Base-by-base conservation (phyloP, 352 stramenopile species). In the Pythium rishiriense region DNA sequence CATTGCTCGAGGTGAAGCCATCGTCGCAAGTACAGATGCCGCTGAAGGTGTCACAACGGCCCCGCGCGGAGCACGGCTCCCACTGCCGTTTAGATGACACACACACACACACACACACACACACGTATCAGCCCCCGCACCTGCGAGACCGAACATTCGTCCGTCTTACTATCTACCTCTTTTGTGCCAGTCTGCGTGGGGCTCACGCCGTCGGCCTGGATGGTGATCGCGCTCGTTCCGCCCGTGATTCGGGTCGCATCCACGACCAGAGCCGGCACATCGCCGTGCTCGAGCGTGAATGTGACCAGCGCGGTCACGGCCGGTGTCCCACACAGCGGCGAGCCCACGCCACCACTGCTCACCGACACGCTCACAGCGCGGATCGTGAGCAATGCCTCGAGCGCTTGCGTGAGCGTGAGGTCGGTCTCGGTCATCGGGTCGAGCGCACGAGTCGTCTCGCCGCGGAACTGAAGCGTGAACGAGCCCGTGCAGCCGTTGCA, bases 281-380 rank as follows among this genome's bases (percentile, higher is more conserved):
- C 66, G 8, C 83, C 85, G 46, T 90, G 81, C 52, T 94, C 82
- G 39, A 86, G 64, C 6, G 70, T 79, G 63, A 91, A 94, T 7
- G 83, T 89, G 58, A 94, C 68, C 45, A 77, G 53, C 17, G 81
- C 72, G 17, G 85, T 89, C 7, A 85, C 77, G 24, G 86, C 86
- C 9, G 81, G 53, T 0, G 46, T 33, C 19, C 75, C 70, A 68
- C 87, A 96, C 5, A 90, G 48, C 8, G 59, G 69, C 5, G 63
- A 61, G 10, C 54, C 62, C 1, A n/a, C 19, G 6, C 54, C 60
- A 29, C 79, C 79, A 15, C 69, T 76, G 46, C 75, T 74, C 21
- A 93, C 58, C n/a, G 62, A 62, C 9, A 93, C 78, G 7, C 19
- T 55, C 14, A 91, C 77, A 2, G 62, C 55, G 10, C 76, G 79